Conservation (phyloP, 768 basidiomycete genomes). For the Amanita muscaria region DNA sequence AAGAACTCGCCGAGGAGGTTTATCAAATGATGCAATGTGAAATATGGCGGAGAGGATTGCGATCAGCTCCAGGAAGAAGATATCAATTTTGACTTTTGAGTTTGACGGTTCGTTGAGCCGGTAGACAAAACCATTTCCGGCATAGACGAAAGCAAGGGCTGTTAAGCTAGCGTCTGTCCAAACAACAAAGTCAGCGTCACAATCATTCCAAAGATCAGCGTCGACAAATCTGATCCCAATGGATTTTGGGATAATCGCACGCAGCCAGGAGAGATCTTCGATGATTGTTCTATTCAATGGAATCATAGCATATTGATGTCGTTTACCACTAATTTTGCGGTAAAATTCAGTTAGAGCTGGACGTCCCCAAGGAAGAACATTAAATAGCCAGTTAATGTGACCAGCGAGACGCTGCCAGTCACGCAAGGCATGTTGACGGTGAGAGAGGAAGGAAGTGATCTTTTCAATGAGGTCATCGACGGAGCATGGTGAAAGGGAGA, state of each 20-base stretch:
- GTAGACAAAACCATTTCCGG: conserved; percentile 12
- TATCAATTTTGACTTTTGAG: conserved; percentile 16
- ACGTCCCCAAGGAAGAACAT: conserved; percentile 11
- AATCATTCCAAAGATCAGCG: conserved; percentile 9
- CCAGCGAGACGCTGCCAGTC: conserved; percentile 6
- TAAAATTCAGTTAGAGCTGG: conserved; percentile 11
- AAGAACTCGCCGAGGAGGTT: conserved; percentile 10
- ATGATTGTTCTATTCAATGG: conserved; percentile 11
- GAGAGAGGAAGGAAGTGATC: conserved; percentile 12
- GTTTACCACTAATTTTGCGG: conserved; percentile 9
- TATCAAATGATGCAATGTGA: conserved; percentile 7
- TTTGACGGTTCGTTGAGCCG: conserved; percentile 5
- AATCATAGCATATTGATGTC: background rate
- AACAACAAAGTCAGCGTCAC: conserved; percentile 13
- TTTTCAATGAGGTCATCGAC: conserved; percentile 12
- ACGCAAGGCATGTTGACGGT: conserved; percentile 4
- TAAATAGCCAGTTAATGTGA: conserved; percentile 11
- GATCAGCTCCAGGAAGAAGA: conserved; percentile 18
- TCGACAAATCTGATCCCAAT: conserved; percentile 15
- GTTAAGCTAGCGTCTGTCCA: conserved; percentile 18
- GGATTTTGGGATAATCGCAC: conserved; percentile 2
- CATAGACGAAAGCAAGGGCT: conserved; percentile 10
- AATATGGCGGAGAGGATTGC: conserved; percentile 16
- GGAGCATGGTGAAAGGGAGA: conserved; percentile 15
- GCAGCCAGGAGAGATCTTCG: conserved; percentile 13